Percentiles rank a stretch among this genome's conserved stretches.
Conservation (phyloP, 2,329 filamentous ascomycete genomes). For the Capronia epimyces region DNA sequence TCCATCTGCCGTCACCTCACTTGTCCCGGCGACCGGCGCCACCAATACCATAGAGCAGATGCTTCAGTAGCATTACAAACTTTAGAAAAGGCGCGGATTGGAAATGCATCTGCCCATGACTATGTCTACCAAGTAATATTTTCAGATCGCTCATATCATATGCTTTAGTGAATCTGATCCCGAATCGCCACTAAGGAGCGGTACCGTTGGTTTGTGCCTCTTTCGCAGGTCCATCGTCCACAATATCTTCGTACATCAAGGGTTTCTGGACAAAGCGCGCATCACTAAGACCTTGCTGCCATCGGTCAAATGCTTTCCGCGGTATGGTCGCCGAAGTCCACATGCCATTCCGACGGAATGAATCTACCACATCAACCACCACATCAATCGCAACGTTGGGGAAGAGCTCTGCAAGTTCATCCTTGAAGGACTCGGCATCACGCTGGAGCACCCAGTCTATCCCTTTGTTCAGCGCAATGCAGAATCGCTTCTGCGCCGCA, state of each 20-base stretch:
- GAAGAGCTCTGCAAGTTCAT: constrained; percentile 15
- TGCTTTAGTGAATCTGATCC: too few species aligned
- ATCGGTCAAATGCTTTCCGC: constrained; percentile 8
- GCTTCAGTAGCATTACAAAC: too few species aligned
- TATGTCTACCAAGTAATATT: too few species aligned
- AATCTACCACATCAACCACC: constrained; percentile 7
- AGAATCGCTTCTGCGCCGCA: constrained; percentile 15
- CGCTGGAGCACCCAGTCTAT: constrained; percentile 14
- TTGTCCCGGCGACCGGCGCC: too few species aligned
- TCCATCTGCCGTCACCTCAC: too few species aligned
- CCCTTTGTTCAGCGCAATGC: constrained; percentile 5
- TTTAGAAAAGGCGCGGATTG: too few species aligned
- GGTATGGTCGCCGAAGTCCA: constrained; percentile 14
- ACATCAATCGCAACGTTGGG: constrained; percentile 12
- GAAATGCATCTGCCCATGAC: too few species aligned
- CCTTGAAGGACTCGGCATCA: constrained; percentile 8
- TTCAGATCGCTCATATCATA: too few species aligned
- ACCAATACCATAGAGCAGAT: too few species aligned
- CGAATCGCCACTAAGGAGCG: too few species aligned
- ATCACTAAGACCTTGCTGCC: constrained; percentile 14
- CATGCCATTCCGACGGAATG: constrained; percentile 11
- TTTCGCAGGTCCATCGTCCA: constrained; percentile 11
- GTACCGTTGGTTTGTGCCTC: background rate
- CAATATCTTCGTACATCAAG: constrained; percentile 6
- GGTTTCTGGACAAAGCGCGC: constrained; percentile 10